Percentiles rank a stretch among this genome's conserved stretches.
Conservation (phyloP, 2,329 filamentous ascomycete genomes). For the Hypomyces perniciosus region DNA sequence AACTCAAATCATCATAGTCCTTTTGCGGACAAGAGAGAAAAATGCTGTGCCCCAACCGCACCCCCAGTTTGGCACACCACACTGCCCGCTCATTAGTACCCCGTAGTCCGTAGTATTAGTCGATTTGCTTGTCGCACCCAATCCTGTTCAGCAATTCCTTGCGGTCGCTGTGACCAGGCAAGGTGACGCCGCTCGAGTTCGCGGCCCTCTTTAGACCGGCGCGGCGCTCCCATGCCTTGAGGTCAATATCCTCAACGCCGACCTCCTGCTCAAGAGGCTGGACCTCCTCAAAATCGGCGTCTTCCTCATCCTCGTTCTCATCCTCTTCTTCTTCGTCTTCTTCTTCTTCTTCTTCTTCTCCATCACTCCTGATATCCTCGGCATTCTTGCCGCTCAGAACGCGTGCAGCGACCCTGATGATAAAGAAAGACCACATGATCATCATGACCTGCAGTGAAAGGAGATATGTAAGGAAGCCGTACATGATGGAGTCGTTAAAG, state of each 20-base stretch:
- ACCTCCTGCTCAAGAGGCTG: slow-evolving; percentile 64
- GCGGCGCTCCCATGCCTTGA: slow-evolving; percentile 55
- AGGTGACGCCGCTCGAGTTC: slow-evolving; percentile 50
- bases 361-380: slow-evolving; percentile 83
- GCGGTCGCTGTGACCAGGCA: slow-evolving; percentile 65
- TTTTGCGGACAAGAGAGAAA: background rate
- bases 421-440: slow-evolving; percentile 85
- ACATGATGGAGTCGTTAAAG: slow-evolving; percentile 70
- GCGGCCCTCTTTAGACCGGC: slow-evolving; percentile 46
- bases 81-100: background rate
- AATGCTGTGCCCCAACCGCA: background rate
- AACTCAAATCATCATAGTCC: no score
- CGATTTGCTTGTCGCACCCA: slow-evolving; percentile 66
- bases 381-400: slow-evolving; percentile 72
- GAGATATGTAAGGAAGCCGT: slow-evolving; percentile 69
- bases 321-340: slow-evolving; percentile 53
- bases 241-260: slow-evolving; percentile 62
- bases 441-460: slow-evolving; percentile 74
- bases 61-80: no score
- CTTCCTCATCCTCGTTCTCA: background rate
- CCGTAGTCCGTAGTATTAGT: background rate
- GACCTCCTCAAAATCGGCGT: slow-evolving; percentile 46
- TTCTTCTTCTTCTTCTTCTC: slow-evolving; percentile 66
- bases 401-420: slow-evolving; percentile 70
- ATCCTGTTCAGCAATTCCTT: slow-evolving; percentile 77